A percentile compares a stretch with the other conserved stretches of the same genome.
These are phyloP conservation scores for Rhodotorula sp. DNA, from an alignment of 1,284 basidiomycete species.

Conservation along the genomic window DNA sequence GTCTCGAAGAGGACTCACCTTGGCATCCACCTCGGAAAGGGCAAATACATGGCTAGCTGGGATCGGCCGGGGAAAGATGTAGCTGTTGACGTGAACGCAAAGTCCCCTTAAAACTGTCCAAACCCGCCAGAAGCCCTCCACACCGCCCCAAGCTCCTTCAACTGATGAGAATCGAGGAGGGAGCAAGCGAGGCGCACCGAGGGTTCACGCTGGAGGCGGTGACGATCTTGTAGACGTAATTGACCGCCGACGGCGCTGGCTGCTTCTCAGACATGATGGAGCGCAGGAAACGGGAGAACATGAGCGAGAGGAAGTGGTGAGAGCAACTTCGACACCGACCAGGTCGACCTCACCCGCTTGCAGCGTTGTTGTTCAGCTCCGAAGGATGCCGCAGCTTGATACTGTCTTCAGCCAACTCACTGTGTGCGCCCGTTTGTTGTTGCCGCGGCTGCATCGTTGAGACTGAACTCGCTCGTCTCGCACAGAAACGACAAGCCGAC, in stretches of 20 bases:
- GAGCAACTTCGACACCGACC: background rate
- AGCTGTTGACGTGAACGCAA: background rate
- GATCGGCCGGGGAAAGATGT: constrained; percentile 35
- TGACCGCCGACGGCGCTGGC: background rate
- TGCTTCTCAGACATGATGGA: background rate
- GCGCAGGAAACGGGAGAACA: background rate
- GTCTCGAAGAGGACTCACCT: background rate
- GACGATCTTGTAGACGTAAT: constrained; percentile 29
- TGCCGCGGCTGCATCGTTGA: too few relatives aligned
- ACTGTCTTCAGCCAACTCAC: background rate
- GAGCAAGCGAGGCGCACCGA: constrained; percentile 2
- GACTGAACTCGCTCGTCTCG: background rate
- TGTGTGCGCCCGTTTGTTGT: background rate
- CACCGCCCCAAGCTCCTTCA: too few relatives aligned
- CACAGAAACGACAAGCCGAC: background rate
- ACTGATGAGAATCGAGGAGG: background rate
- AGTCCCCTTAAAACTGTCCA: background rate
- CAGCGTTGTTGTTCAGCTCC: background rate
- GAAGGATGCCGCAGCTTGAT: background rate
- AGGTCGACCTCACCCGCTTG: background rate
- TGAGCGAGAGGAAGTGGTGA: background rate
- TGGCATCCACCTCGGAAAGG: constrained; percentile 27
- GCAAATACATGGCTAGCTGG: constrained; percentile 30
- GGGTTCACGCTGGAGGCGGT: constrained; percentile 22
- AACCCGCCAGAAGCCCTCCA: too few relatives aligned